A percentile compares a stretch with the other conserved stretches of the same genome.
These are phyloP conservation scores for Xylaria curta DNA, from an alignment of 495 filamentous ascomycete genomes.

Conservation along the genomic window DNA sequence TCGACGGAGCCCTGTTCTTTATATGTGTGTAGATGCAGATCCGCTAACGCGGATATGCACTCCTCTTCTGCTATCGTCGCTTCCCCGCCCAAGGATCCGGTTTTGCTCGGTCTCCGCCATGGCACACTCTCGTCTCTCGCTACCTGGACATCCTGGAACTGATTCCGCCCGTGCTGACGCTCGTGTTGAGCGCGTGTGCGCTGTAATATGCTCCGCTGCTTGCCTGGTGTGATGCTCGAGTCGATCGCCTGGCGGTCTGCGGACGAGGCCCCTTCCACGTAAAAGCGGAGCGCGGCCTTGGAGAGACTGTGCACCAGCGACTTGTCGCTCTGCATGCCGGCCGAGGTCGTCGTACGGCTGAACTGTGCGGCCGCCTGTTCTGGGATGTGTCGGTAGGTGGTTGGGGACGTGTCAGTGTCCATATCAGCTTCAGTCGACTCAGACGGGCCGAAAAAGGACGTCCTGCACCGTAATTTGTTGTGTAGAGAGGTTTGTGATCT, in stretches of 20 bases:
- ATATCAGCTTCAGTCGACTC: background rate
- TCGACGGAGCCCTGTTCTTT: background rate
- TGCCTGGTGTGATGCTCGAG: slow-evolving; percentile 22
- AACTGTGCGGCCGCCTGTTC: slow-evolving; percentile 57
- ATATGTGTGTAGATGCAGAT: slow-evolving; percentile 22
- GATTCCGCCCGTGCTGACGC: slow-evolving; percentile 30
- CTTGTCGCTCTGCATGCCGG: slow-evolving; percentile 41
- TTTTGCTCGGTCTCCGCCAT: slow-evolving; percentile 3
- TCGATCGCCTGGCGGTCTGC: slow-evolving; percentile 26
- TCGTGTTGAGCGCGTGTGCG: slow-evolving; percentile 29
- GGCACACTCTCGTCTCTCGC: background rate
- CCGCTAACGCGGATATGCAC: slow-evolving; percentile 6
- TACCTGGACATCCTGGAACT: slow-evolving; percentile 27
- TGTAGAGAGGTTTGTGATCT: slow-evolving; percentile 34
- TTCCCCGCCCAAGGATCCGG: background rate
- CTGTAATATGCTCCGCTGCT: slow-evolving; percentile 35
- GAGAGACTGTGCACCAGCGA: slow-evolving; percentile 50
- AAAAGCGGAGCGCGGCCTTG: slow-evolving; percentile 42
- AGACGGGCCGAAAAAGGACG: slow-evolving; percentile 16
- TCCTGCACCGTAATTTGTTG: slow-evolving; percentile 30
- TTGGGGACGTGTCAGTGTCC: background rate
- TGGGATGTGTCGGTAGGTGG: slow-evolving; percentile 47
- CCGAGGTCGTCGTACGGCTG: slow-evolving; percentile 52
- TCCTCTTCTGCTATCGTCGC: background rate
- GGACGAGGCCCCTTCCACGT: slow-evolving; percentile 33